phyloP scores from a whole-genome alignment of 1,284 basidiomycete genomes.

The Trichosporon asahii region DNA sequence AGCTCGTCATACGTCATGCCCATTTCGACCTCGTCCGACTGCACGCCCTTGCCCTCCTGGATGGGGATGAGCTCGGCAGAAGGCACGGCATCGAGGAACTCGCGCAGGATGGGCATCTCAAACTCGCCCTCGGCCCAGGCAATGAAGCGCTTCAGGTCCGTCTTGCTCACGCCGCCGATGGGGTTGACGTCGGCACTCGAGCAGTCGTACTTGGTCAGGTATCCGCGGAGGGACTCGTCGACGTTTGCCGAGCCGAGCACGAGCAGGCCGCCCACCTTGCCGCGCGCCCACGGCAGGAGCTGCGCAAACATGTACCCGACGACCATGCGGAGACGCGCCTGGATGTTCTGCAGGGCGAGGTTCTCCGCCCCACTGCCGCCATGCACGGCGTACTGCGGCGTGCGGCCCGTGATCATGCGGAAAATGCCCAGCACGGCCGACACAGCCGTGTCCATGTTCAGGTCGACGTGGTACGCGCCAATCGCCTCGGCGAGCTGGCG shows the following conservation, averaged over 20 bases:
- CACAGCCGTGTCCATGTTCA: conserved; percentile 95
- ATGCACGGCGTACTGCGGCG: conserved; percentile 81
- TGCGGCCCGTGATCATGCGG: conserved; percentile 71
- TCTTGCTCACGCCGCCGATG: conserved; percentile 96
- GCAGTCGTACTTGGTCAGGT: conserved; percentile 94
- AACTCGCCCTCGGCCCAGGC: conserved; percentile 75
- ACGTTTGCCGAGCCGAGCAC: conserved; percentile 97
- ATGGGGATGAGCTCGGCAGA: conserved; percentile 97
- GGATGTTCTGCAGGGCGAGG: conserved; percentile 95
- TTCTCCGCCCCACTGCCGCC: conserved; percentile 88
- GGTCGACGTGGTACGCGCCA: conserved; percentile 90
- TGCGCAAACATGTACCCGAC: conserved; percentile 97
- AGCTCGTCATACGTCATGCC: conserved; percentile 99
- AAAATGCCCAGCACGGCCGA: conserved; percentile 80
- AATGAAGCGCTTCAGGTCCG: conserved; percentile 94
- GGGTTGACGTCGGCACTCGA: conserved; percentile 86
- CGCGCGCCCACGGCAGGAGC: conserved; percentile 87
- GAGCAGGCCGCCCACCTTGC: conserved; percentile 76
- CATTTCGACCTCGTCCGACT: conserved; percentile 97
- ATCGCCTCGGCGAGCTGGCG: conserved; percentile 82
- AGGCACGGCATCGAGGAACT: conserved; percentile 86
- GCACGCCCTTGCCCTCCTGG: conserved; percentile 79
- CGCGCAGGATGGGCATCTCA: conserved; percentile 77
- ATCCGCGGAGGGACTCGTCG: conserved; percentile 94
- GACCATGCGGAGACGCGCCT: conserved; percentile 92